Evolutionary conservation across 2,329 filamentous ascomycete genomes (phyloP).

Genomic region (Huntiella bhutanensis): DNA sequence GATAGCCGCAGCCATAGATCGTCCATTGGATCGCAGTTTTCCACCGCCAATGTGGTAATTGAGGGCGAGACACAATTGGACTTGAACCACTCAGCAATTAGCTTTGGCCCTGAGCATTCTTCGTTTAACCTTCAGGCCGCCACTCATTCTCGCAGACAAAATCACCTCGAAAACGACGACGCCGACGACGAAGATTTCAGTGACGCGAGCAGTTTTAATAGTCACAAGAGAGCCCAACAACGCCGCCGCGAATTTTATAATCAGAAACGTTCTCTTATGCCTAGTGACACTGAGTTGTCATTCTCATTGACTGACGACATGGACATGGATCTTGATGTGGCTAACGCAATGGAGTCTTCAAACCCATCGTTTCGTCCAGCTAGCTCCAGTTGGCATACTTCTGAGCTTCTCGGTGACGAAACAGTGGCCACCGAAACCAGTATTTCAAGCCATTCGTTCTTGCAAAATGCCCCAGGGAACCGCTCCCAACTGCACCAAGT

Average conservation of each 20-base stretch:
- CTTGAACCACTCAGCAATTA: background rate
- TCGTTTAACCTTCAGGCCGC: background rate
- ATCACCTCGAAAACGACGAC: constrained; percentile 1
- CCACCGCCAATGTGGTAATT: constrained; percentile 8
- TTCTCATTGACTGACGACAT: constrained; percentile 10
- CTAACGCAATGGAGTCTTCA: constrained; percentile 7
- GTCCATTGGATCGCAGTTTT: constrained; percentile 8
- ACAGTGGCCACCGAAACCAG: constrained; percentile 6
- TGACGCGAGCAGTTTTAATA: background rate
- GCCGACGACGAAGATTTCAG: background rate
- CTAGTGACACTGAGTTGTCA: constrained; percentile 4
- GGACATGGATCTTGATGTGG: constrained; percentile 2
- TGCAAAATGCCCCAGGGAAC: background rate
- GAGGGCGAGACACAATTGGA: constrained; percentile 5
- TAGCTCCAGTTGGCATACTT: constrained; percentile 8
- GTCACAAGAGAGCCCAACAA: background rate
- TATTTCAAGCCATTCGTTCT: background rate
- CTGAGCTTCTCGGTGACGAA: constrained; percentile 8
- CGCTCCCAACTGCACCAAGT: constrained; percentile 1
- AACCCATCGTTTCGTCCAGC: constrained; percentile 9
- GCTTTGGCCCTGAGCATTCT: background rate
- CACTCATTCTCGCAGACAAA: background rate
- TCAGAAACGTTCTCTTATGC: constrained; percentile 1
- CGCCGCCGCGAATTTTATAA: constrained; percentile 2
- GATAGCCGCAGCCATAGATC: constrained; percentile 15